These are phyloP conservation scores for Corylus heterophylla DNA, from an alignment of 306 rosid species.

Conservation along the genomic window DNA sequence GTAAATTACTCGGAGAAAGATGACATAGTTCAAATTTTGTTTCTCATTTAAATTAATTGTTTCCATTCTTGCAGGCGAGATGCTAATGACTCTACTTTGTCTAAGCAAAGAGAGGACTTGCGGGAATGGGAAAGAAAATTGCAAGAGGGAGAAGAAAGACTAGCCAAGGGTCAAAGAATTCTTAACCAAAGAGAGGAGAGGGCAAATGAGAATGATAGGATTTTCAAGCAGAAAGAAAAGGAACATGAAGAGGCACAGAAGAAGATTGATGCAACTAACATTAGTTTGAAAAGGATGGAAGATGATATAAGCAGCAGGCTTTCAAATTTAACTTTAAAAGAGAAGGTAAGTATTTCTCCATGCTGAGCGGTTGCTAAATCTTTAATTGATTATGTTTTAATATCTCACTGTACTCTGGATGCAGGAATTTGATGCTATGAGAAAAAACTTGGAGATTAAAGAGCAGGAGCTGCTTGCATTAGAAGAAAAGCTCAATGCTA, in stretches of 20 bases:
- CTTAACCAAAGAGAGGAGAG: slow-evolving; percentile 94
- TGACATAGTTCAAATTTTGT: neutral
- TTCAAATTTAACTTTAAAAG: slow-evolving; percentile 61
- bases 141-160: slow-evolving; percentile 94
- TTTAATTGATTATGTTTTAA: slow-evolving; percentile 14
- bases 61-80: slow-evolving; percentile 59
- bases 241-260: slow-evolving; percentile 80
- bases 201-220: slow-evolving; percentile 74
- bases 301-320: slow-evolving; percentile 75
- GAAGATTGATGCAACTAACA: slow-evolving; percentile 69
- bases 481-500: slow-evolving; percentile 72
- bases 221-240: slow-evolving; percentile 78
- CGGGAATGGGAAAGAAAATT: slow-evolving; percentile 92
- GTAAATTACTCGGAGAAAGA: neutral
- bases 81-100: slow-evolving; percentile 59
- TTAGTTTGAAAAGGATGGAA: slow-evolving; percentile 68
- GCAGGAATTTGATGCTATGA: slow-evolving; percentile 77
- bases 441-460: slow-evolving; percentile 56
- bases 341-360: slow-evolving; percentile 55
- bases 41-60: slow-evolving; percentile 16
- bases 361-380: slow-evolving; percentile 11
- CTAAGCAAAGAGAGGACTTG: slow-evolving; percentile 84
- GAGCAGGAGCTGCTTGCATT: slow-evolving; percentile 70
- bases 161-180: slow-evolving; percentile 75
- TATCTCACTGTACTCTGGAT: slow-evolving; percentile 21